These are phyloP conservation scores for Umbelopsis sp. DNA, from an alignment of 192 early-diverging fungal species.

Conservation along the genomic window DNA sequence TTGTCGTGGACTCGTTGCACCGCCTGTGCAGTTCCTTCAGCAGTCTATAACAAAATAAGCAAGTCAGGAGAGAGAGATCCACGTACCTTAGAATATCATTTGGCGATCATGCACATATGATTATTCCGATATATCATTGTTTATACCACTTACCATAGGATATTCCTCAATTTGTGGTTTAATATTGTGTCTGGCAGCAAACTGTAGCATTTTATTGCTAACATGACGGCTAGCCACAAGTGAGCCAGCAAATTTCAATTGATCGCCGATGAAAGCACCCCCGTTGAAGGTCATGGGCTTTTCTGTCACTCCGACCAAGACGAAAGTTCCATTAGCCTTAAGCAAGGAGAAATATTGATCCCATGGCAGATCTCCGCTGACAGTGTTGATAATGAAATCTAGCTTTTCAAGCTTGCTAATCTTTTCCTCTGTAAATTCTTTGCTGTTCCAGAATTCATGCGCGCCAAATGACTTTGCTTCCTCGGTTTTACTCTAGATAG, in stretches of 20 bases:
- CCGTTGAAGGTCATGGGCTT: conserved; percentile 41
- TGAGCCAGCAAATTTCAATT: conserved; percentile 62
- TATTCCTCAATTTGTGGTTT: conserved; percentile 66
- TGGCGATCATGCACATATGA: background rate
- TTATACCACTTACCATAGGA: conserved; percentile 49
- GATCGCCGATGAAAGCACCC: conserved; percentile 40
- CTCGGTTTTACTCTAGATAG: conserved; percentile 48
- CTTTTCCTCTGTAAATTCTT: conserved; percentile 36
- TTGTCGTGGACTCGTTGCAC: conserved; percentile 56
- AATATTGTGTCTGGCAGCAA: conserved; percentile 70
- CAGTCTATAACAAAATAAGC: conserved; percentile 14
- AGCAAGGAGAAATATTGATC: conserved; percentile 44
- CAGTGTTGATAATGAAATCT: conserved; percentile 55
- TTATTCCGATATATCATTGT: background rate
- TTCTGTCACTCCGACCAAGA: conserved; percentile 26
- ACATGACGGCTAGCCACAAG: conserved; percentile 64
- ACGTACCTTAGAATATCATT: no score
- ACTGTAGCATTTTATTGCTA: conserved; percentile 65
- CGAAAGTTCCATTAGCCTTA: conserved; percentile 35
- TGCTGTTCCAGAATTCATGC: conserved; percentile 49
- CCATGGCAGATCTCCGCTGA: conserved; percentile 38
- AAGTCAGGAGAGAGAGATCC: background rate
- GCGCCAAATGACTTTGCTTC: conserved; percentile 63
- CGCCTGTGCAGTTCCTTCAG: conserved; percentile 58
- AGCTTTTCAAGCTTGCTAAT: conserved; percentile 35